Base-by-base conservation (phyloP, 1,139 yeast species). In the Hyphopichia pseudoburtonii region DNA sequence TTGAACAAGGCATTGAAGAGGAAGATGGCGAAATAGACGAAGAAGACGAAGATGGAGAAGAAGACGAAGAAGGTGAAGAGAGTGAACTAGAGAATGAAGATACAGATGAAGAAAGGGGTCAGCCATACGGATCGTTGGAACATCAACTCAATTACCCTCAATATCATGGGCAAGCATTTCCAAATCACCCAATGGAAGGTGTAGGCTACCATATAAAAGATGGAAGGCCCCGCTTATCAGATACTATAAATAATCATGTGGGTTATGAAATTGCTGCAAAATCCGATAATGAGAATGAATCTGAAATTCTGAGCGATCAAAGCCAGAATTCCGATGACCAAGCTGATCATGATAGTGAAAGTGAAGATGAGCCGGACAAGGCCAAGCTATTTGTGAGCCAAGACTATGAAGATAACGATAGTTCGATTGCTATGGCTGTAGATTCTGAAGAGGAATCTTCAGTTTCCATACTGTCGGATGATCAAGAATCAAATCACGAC, bases 361-460 rank as follows among this genome's bases (percentile, higher is more conserved):
- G 36, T 18, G 45, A 39, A 4, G 37, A 34, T 3, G 46, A 48
- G 12, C 51, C 39, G 17, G 51, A 37, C 24, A 52, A 40, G 4
- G 54, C 45, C 5, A 44, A 37, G 6, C 52, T 48, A 3, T 52
- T 47, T n/a, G n/a, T n/a, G n/a, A n/a, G n/a, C n/a, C n/a, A n/a
- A n/a, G n/a, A n/a, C n/a, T n/a, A n/a, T n/a, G n/a, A n/a, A n/a
- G n/a, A n/a, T n/a, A n/a, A n/a, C n/a, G n/a, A n/a, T n/a, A n/a
- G n/a, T n/a, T n/a, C n/a, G n/a, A n/a, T n/a, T n/a, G n/a, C n/a
- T n/a, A n/a, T n/a, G n/a, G n/a, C n/a, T n/a, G n/a, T n/a, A n/a
- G n/a, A n/a, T n/a, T n/a, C n/a, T n/a, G n/a, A n/a, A n/a, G 56
- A 45, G 18, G 51, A 50, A 3, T 56, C 43, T 4, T 51, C 48